Base-by-base conservation (phyloP, 495 filamentous ascomycete species). In the Bryoglossum gracile region DNA sequence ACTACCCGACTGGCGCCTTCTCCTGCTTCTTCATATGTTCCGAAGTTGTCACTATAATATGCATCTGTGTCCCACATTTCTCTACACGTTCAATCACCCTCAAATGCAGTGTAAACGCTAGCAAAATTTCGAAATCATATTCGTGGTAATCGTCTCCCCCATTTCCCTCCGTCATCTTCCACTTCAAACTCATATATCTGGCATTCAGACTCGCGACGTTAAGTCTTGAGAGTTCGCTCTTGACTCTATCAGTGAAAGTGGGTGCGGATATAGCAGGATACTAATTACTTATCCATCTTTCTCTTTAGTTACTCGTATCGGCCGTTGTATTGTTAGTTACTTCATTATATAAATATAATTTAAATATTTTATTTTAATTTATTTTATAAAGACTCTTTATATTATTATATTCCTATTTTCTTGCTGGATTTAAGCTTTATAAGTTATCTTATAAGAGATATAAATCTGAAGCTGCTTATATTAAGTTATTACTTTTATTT, bases 71-170 rank as follows among this genome's bases (percentile, higher is more conserved):
- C 4, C 55, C 38, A 13, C 16, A 32, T 44, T 30, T 51, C 11
- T 14, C 16, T 1, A 16, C 57, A 43, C 23, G 62, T 51, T 47
- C 60, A 54, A 18, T 40, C 45, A 64, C 34, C 35, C 48, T 58
- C 0, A 59, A 59, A 13, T 72, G 47, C 24, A 74, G 16, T 9
- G 65, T 49, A 5, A 66, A 47, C 1, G 62, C 66, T 8, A 76
- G 63, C 16, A 77, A 53, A n/a, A n/a, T n/a, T n/a, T n/a, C n/a
- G 68, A 65, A 17, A 73, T 51, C 3, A 76, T 73, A 39, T 73
- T 73, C 28, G 62, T 59, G 0, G 67, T 64, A 13, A 75, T 59
- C 9, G 43, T 59, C 26, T 46, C 45, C 48, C n/a, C 66, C 57
- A 37, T 57, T 36, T 21, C 37, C 58, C 13, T 53, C 53, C 9